Evolutionary conservation across 441 rosid species (phyloP).

Genomic region (Euphorbia schlechtendalii): DNA sequence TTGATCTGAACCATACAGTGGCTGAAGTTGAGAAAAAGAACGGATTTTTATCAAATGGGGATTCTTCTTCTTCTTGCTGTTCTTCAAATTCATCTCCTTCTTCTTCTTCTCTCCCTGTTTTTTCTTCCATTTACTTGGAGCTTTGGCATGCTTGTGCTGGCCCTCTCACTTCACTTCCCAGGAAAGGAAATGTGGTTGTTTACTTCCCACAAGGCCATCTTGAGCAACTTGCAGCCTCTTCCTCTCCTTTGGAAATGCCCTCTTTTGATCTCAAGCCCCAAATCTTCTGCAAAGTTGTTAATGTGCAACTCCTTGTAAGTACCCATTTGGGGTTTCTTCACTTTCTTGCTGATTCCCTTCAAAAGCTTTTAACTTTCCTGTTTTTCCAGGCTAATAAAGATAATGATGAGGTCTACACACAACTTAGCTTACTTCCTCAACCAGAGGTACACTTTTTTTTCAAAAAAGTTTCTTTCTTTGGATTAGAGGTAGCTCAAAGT

Average conservation of each 20-base stretch:
- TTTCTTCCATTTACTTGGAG: conserved; percentile 65
- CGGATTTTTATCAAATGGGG: conserved; percentile 35
- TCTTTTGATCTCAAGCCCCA: conserved; percentile 59
- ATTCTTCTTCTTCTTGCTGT: conserved; percentile 57
- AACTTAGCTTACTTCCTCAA: conserved; percentile 69
- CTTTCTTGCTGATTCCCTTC: conserved; percentile 5
- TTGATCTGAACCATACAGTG: conserved; percentile 76
- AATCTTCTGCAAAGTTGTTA: conserved; percentile 65
- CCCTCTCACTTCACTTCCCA: conserved; percentile 73
- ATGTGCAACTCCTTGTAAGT: conserved; percentile 70
- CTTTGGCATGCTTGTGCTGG: conserved; percentile 98
- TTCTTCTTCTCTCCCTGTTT: conserved; percentile 20
- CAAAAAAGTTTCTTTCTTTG: too few relatives aligned
- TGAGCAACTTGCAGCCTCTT: conserved; percentile 52
- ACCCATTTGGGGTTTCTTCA: neutral
- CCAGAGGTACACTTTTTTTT: conserved; percentile 66
- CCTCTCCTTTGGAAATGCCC: conserved; percentile 45
- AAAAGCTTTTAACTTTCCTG: neutral
- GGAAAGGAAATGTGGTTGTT: conserved; percentile 72
- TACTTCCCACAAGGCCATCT: conserved; percentile 88
- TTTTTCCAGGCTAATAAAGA: conserved; percentile 69
- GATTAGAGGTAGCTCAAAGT: too few relatives aligned
- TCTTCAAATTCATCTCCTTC: conserved; percentile 48
- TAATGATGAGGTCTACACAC: conserved; percentile 92
- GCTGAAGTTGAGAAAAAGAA: conserved; percentile 38